A percentile compares a stretch with the other conserved stretches of the same genome.
phyloP scores from a whole-genome alignment of 176 grass and related monocot genomes.

The Sorghum bicolor region Sorghum_bicolor_NCBIv3 NC_012873.2:6558501-6559000 shows the following conservation, averaged over 20 bases:
- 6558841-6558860: not conserved
- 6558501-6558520: not conserved
- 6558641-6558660: not conserved
- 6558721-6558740: not conserved
- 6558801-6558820: not conserved
- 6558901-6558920: not conserved
- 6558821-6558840: not conserved
- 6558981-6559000: constrained; percentile 90
- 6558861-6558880: not conserved
- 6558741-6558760: not conserved
- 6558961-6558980: constrained; percentile 80
- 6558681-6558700: not conserved
- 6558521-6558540: not conserved
- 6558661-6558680: not conserved
- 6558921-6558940: constrained; percentile 75
- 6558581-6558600: not conserved
- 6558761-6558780: not conserved
- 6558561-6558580: not conserved
- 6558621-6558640: not conserved
- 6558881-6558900: not conserved
- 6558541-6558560: not conserved
- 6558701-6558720: not conserved
- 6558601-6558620: not conserved
- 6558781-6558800: not conserved
- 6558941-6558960: constrained; percentile 84